Evolutionary conservation across 768 basidiomycete species (phyloP).

Genomic region (Phlebiopsis gigantea): DNA sequence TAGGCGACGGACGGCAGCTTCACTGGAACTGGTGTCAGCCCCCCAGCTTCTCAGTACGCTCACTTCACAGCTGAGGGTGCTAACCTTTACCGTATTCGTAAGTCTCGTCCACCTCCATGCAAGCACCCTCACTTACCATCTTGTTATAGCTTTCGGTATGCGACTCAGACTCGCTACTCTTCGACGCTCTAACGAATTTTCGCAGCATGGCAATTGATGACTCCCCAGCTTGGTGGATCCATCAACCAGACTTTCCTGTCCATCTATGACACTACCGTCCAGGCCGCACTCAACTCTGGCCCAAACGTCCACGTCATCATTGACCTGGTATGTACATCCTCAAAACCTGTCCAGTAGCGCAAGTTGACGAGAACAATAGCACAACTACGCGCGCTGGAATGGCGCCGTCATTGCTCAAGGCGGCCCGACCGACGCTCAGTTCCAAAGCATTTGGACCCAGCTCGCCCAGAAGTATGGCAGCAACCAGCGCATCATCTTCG

Average conservation of each 20-base stretch:
- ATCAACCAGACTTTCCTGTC: slow-evolving; percentile 41
- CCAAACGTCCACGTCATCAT: slow-evolving; percentile 43
- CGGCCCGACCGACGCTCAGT: slow-evolving; percentile 37
- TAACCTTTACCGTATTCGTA: slow-evolving; percentile 42
- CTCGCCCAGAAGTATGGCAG: slow-evolving; percentile 34
- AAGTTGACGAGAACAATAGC: slow-evolving; percentile 21
- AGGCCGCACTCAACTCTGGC: slow-evolving; percentile 37
- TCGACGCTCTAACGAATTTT: neutral
- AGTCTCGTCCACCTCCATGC: slow-evolving; percentile 9
- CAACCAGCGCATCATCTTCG: slow-evolving; percentile 31
- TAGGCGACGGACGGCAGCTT: slow-evolving; percentile 42
- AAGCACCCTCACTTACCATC: neutral
- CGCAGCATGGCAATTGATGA: slow-evolving; percentile 50
- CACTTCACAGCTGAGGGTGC: slow-evolving; percentile 46
- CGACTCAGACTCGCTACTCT: slow-evolving; percentile 1
- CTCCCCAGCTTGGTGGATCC: slow-evolving; percentile 41
- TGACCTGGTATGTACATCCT: slow-evolving; percentile 35
- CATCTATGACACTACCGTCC: slow-evolving; percentile 43
- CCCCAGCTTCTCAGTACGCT: slow-evolving; percentile 39
- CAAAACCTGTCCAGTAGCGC: neutral
- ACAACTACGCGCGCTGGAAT: slow-evolving; percentile 60
- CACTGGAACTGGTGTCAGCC: slow-evolving; percentile 30
- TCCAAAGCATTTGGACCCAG: slow-evolving; percentile 36
- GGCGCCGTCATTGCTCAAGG: slow-evolving; percentile 37
- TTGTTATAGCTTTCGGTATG: slow-evolving; percentile 26